Evolutionary conservation across 331 rosid species (phyloP).

Genomic region (Spiraea crenata): DNA sequence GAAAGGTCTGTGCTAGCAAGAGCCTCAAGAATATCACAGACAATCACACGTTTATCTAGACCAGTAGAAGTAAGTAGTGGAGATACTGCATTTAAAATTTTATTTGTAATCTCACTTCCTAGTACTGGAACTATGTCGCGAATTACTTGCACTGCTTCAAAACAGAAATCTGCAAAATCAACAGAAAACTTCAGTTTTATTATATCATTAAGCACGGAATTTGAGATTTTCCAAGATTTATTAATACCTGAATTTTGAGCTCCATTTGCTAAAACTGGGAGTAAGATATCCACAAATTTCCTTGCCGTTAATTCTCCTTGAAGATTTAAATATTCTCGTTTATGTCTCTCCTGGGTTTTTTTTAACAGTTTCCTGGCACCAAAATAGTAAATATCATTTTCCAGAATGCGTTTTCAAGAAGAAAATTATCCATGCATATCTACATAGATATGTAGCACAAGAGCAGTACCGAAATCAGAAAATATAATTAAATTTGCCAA

Average conservation of each 20-base stretch:
- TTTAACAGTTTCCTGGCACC: conserved; percentile 70
- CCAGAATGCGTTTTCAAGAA: neutral
- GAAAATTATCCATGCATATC: neutral
- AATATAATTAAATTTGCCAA: no score
- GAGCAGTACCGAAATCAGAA: neutral
- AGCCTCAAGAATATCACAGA: conserved; percentile 76
- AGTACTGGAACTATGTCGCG: conserved; percentile 56
- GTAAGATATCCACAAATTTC: conserved; percentile 64
- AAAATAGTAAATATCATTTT: conserved; percentile 11
- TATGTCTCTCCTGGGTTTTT: conserved; percentile 65
- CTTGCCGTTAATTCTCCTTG: conserved; percentile 55
- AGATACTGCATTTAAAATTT: conserved; percentile 59
- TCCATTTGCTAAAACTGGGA: conserved; percentile 56
- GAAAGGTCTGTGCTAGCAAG: conserved; percentile 65
- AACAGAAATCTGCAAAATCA: conserved; percentile 54
- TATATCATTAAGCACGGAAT: conserved; percentile 5
- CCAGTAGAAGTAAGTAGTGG: conserved; percentile 61
- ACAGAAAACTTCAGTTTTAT: conserved; percentile 25
- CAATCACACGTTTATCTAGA: conserved; percentile 56
- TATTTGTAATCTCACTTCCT: conserved; percentile 50
- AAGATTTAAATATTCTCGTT: conserved; percentile 56
- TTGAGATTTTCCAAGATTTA: conserved; percentile 13
- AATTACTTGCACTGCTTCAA: conserved; percentile 61
- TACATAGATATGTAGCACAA: neutral
- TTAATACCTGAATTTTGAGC: conserved; percentile 57